Conservation (phyloP, 352 stramenopile genomes). For the Phytophthora sojae region DNA sequence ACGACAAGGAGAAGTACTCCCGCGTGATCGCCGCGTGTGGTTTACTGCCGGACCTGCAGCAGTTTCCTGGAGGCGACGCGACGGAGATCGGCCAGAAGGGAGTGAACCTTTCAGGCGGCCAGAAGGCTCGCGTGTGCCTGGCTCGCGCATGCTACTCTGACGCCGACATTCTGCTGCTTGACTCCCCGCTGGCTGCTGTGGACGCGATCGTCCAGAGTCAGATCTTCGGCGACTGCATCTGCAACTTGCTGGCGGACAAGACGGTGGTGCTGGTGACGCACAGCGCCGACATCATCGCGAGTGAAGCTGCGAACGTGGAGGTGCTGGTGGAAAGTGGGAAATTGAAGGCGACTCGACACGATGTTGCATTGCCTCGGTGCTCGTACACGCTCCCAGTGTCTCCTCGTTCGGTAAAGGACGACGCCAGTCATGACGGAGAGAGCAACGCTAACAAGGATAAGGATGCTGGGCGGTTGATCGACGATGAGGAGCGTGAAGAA, state of each 20-base stretch:
- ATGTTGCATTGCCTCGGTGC: conserved; percentile 10
- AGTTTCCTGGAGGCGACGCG: conserved; percentile 86
- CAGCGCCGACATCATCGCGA: conserved; percentile 71
- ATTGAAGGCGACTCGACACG: conserved; percentile 23
- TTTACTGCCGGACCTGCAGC: conserved; percentile 83
- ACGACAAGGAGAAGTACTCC: conserved; percentile 54
- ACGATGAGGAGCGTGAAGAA: conserved; percentile 53
- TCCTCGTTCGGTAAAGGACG: conserved; percentile 1
- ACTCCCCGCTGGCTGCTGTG: conserved; percentile 93
- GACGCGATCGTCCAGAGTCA: conserved; percentile 94
- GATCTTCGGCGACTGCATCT: conserved; percentile 77
- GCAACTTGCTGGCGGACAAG: conserved; percentile 44
- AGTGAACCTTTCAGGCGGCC: conserved; percentile 94
- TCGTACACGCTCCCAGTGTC: conserved; percentile 23
- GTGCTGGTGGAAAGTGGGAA: conserved; percentile 37
- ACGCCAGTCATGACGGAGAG: conserved; percentile 11
- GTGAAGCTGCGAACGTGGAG: conserved; percentile 35
- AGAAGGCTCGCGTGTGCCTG: conserved; percentile 87
- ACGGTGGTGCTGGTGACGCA: conserved; percentile 94
- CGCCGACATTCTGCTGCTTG: conserved; percentile 82
- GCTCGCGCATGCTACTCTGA: conserved; percentile 73
- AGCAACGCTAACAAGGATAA: conserved; percentile 8
- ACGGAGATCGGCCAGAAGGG: conserved; percentile 97
- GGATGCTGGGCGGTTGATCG: conserved; percentile 33
- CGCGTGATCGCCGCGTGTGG: conserved; percentile 78